A percentile compares a stretch with the other conserved stretches of the same genome.
Conservation (phyloP, 169 alveolate species). For the Plasmodium gaboni region DNA sequence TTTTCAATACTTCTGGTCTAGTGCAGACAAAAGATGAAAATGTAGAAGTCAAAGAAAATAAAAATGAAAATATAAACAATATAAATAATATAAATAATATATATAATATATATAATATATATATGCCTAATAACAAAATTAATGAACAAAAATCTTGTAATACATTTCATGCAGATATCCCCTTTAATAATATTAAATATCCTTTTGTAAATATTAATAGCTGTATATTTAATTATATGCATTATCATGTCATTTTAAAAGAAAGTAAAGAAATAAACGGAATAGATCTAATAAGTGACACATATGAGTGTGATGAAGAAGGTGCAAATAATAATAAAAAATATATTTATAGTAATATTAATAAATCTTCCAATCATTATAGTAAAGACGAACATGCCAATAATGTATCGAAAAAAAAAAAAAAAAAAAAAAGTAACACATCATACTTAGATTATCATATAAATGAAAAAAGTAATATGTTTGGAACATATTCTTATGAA, state of each 20-base stretch:
- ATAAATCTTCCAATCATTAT: no score
- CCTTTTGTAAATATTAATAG: constrained; percentile 74
- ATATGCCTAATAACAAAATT: no score
- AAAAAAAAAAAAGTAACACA: neutral
- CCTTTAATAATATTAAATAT: constrained; percentile 15
- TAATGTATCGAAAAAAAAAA: neutral
- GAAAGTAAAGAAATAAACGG: neutral
- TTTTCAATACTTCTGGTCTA: neutral
- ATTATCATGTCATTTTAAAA: constrained; percentile 57
- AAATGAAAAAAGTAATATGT: neutral
- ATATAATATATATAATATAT: no score
- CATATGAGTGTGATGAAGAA: neutral
- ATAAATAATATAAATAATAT: no score
- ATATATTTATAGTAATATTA: no score
- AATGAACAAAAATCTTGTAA: neutral
- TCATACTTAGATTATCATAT: neutral
- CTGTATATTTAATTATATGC: constrained; percentile 58
- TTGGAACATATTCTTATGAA: neutral
- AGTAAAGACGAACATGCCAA: no score
- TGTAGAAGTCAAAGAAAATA: constrained; percentile 4
- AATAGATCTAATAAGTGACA: no score
- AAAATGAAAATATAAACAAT: neutral
- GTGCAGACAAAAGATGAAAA: neutral
- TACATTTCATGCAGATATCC: neutral
- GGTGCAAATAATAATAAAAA: neutral